These are phyloP conservation scores for Hippophae rhamnoides DNA, from an alignment of 306 rosid species.

Conservation along the genomic window DNA sequence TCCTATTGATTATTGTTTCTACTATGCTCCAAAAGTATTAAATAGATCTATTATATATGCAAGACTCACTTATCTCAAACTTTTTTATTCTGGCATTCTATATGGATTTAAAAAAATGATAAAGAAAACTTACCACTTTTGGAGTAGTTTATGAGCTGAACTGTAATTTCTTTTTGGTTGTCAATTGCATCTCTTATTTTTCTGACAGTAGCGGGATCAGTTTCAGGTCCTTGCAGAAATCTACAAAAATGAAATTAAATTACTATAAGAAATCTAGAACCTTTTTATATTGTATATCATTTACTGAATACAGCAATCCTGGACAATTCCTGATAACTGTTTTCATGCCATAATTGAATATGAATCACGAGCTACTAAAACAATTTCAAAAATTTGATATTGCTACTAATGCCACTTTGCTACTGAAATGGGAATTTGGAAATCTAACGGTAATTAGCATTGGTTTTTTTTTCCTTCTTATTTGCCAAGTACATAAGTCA, in stretches of 20 bases:
- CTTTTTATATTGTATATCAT: neutral
- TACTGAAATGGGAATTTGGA: neutral
- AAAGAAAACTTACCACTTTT: conserved; percentile 52
- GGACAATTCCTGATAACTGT: neutral
- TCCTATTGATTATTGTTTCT: too few species aligned
- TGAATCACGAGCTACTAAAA: neutral
- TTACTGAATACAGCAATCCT: neutral
- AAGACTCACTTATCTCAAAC: neutral
- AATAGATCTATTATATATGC: too few species aligned
- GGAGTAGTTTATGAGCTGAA: conserved; percentile 87
- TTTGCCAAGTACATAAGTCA: neutral
- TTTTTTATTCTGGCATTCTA: neutral
- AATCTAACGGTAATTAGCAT: neutral
- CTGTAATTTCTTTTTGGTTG: conserved; percentile 85
- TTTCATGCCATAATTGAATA: neutral
- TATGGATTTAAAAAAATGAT: neutral
- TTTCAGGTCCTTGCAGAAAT: conserved; percentile 96
- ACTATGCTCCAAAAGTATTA: too few species aligned
- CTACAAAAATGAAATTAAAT: conserved; percentile 32
- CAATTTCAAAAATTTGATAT: neutral
- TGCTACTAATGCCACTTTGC: neutral
- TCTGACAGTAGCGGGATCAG: conserved; percentile 80
- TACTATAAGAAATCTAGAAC: neutral
- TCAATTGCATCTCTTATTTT: conserved; percentile 88
- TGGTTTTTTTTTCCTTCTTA: neutral